Base-by-base conservation (phyloP, 371 early-diverging fungal genomes). In the Syncephalastrum racemosum region DNA sequence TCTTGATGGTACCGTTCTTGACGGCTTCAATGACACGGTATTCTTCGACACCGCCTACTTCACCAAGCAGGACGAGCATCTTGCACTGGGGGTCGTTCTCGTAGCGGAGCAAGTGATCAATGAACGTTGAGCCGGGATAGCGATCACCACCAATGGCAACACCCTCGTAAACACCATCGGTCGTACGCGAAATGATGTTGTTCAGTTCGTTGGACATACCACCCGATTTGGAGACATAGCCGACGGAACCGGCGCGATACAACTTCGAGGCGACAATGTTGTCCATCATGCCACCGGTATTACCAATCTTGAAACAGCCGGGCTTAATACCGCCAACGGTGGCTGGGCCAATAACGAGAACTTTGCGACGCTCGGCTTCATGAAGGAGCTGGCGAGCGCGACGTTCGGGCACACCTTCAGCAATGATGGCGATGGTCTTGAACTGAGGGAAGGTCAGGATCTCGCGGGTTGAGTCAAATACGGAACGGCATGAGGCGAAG, bases 221-320 rank as follows among this genome's bases (percentile, higher is more conserved):
- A 74, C 98, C 98, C 31, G 93, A 92, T 86, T 98, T 98, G 75
- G 93, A 92, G 47, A 98, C 97, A 67, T 98, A 98, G 25, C 92
- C 97, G 24, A 98, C 95, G 1, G 96, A 95, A 24, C 98, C 98
- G 45, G 95, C 75, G 46, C 96, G 90, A 82, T 98, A 97, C 65
- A 98, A 85, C 79, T 93, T 94, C 75, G 94, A 94, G 15, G 94
- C 79, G 23, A 95, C 96, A 78, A 98, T 97, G 85, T 98, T 98
- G 77, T 98, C 98, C 95, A 98, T 98, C 98, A 98, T 98, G 67
- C 98, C 98, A 73, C 98, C 98, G 27, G 98, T 98, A 87, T 97
- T 97, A 67, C 98, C 98, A 65, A 98, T 97, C 90, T 98, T 98
- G 91, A 95, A 98, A 81, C 97, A 96, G 1, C 98, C 98, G 43